Percentiles rank a stretch among this genome's conserved stretches.
phyloP scores from a whole-genome alignment of 352 stramenopile species.

The Phytophthora kernoviae region DNA sequence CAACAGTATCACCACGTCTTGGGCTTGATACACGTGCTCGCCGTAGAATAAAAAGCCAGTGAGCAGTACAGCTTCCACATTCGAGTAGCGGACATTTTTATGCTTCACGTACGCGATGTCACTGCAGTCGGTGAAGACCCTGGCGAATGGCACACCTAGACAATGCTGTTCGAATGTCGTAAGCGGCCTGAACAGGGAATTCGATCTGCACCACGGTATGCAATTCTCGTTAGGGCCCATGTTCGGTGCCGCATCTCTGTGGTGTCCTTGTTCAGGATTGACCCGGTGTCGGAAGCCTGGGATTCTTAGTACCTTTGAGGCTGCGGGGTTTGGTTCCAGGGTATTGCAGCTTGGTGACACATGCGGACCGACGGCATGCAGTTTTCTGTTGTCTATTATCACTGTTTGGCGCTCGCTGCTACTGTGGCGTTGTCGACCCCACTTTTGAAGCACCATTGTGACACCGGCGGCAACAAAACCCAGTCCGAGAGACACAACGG shows the following conservation, averaged over 20 bases:
- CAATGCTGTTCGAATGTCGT: conserved; percentile 20
- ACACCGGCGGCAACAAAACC: background rate
- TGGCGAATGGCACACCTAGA: conserved; percentile 5
- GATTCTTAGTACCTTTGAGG: background rate
- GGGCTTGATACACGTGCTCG: conserved; percentile 14
- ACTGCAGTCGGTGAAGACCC: conserved; percentile 14
- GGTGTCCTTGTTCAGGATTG: background rate
- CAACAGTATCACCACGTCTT: conserved; percentile 14
- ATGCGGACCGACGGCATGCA: too few species aligned
- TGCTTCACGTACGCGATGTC: conserved; percentile 16
- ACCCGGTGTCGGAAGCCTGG: background rate
- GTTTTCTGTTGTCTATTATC: background rate
- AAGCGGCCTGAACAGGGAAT: background rate
- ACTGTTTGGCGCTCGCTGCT: background rate
- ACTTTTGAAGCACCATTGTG: background rate
- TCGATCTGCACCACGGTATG: background rate
- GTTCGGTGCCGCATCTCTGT: background rate
- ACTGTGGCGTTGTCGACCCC: background rate
- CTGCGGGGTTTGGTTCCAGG: too few species aligned
- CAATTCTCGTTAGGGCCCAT: background rate
- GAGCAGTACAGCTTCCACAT: conserved; percentile 14
- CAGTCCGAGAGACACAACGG: background rate
- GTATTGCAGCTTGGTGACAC: background rate
- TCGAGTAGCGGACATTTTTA: background rate
- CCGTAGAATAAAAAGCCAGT: conserved; percentile 21